phyloP scores from a whole-genome alignment of 257 asterid genomes.

The Solanum chilense region DNA sequence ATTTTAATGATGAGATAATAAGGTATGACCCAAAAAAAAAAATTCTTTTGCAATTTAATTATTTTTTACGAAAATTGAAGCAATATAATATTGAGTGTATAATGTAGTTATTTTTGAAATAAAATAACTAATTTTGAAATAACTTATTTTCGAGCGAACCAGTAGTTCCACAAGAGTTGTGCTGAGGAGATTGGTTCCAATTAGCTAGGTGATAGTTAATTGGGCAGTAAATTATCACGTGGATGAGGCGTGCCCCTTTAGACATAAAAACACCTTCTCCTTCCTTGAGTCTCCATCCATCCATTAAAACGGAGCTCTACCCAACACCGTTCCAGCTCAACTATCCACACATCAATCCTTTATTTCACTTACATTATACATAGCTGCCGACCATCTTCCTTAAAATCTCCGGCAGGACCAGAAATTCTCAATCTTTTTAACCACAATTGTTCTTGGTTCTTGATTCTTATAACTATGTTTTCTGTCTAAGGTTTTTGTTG shows the following conservation, averaged over 20 bases:
- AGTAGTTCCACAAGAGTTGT: not conserved
- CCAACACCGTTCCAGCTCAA: not conserved
- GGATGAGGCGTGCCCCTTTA: not conserved
- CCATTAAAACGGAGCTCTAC: not conserved
- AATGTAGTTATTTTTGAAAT: no score
- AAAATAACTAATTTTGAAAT: no score
- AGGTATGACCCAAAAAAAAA: not conserved
- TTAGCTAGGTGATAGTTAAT: not conserved
- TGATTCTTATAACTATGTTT: not conserved
- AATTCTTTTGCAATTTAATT: no score
- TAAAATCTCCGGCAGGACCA: not conserved
- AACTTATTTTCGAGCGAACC: accelerated
- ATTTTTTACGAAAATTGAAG: no score
- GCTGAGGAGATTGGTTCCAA: not conserved
- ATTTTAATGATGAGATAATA: not conserved
- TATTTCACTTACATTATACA: not conserved
- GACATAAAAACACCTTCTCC: not conserved
- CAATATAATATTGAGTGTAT: no score
- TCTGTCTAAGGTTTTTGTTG: not conserved
- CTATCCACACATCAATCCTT: not conserved
- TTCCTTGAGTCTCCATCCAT: not conserved
- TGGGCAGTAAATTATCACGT: not conserved
- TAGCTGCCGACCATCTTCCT: not conserved
- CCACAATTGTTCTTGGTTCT: not conserved
- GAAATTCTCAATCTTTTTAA: not conserved